phyloP scores from a whole-genome alignment of 2,329 filamentous ascomycete genomes.

The Didymosphaeria variabile region DNA sequence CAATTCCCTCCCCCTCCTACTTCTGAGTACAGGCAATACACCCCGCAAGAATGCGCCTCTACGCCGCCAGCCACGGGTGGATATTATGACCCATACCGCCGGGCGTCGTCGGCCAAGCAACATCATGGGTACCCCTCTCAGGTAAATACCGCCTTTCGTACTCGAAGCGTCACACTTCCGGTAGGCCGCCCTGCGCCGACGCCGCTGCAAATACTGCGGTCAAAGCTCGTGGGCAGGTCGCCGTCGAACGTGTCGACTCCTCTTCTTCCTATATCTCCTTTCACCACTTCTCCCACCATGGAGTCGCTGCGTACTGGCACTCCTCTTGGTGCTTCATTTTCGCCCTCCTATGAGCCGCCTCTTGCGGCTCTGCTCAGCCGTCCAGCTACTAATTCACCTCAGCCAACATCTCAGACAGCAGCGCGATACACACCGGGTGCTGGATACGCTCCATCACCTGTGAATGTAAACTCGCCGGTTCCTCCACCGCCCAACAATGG shows the following conservation, averaged over 20 bases:
- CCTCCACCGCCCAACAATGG: conserved; percentile 35
- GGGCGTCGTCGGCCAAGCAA: conserved; percentile 34
- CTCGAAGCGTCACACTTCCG: conserved; percentile 39
- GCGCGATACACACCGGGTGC: conserved; percentile 43
- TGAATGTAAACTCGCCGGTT: conserved; percentile 25
- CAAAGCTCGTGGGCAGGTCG: conserved; percentile 32
- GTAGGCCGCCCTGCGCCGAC: conserved; percentile 31
- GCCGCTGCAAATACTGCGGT: conserved; percentile 32
- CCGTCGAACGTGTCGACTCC: conserved; percentile 29
- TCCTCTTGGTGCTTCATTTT: conserved; percentile 41
- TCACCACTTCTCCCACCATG: conserved; percentile 26
- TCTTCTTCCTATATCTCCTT: conserved; percentile 27
- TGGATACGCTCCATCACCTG: conserved; percentile 45
- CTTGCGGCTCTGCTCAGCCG: conserved; percentile 43
- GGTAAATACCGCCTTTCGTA: conserved; percentile 48
- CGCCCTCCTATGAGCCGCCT: conserved; percentile 49
- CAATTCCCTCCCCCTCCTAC: conserved; percentile 46
- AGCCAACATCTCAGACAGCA: conserved; percentile 40
- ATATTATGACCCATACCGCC: conserved; percentile 31
- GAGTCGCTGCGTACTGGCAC: conserved; percentile 37
- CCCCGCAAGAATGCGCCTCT: conserved; percentile 45
- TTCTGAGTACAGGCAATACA: conserved; percentile 48
- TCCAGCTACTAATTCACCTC: conserved; percentile 44
- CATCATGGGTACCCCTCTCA: conserved; percentile 44
- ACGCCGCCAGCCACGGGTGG: conserved; percentile 20